Base-by-base conservation (phyloP, 1,284 basidiomycete genomes). In the Sanghuangporus sanghuang region DNA sequence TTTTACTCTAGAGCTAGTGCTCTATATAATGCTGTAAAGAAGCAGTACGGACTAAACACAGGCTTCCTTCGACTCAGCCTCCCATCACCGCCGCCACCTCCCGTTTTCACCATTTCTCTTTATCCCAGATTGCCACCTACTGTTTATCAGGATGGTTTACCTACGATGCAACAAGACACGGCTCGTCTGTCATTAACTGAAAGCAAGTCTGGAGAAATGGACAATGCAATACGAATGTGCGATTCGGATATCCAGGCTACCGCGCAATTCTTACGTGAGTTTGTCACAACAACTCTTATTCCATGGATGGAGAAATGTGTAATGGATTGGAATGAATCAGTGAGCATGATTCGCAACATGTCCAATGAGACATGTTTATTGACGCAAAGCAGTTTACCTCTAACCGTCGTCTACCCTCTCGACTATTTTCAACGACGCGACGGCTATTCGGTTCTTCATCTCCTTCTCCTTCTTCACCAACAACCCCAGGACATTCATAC, bases 221-320 rank as follows among this genome's bases (percentile, higher is more conserved):
- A 40, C n/a, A 81, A 82, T 67, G 79, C 79, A 2, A 70, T 89
- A 44, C 79, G 78, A 44, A 76, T 97, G 72, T 81, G 81, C 6
- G 86, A 92, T 64, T 81, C 82, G 54, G 96, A 98, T 74, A 90
- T 95, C 9, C 85, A 90, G 65, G 84, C 87, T 65, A 85, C 92
- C 27, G 88, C 88, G 0, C 84, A 86, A 50, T 95, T 98, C 68
- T 84, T 95, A 6, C 85, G 96, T 52, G 96, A 98, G 73, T 90
- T 98, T 68, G 84, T 95, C 1, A 88, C 90, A 3, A 94, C 95
- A 85, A 95, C 91, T 69, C 78, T 99, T 40, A 77, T 98, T 3
- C 96, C 96, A 0, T 98, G 92, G 89, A 95, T 99, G 93, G 96
- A 99, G 77, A 91, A 91, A 68, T 90, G 88, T 71, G 90, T 97